Percentiles rank a stretch among this genome's conserved stretches.
Evolutionary conservation across 345 rosid species (phyloP).

Genomic region (Eucalyptus cladocalyx): DNA sequence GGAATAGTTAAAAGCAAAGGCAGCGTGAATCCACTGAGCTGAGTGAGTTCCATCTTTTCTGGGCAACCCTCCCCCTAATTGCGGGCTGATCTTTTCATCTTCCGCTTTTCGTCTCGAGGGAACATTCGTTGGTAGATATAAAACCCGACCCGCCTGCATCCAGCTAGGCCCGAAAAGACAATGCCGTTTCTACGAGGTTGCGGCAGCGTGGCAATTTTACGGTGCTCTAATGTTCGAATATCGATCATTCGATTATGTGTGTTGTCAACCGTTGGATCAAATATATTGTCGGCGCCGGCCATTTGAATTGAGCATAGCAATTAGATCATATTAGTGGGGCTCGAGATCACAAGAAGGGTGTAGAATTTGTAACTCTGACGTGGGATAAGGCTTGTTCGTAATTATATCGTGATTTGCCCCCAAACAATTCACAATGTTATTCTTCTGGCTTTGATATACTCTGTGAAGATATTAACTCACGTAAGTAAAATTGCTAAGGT

Average conservation of each 20-base stretch:
- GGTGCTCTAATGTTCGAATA: not conserved
- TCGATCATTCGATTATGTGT: accelerated
- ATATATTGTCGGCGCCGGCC: not conserved
- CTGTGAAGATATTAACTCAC: not conserved
- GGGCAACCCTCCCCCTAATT: not conserved
- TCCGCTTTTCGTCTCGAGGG: not conserved
- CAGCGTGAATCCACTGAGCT: not conserved
- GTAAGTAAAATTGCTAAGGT: not conserved
- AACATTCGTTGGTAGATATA: not conserved
- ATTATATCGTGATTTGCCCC: not conserved
- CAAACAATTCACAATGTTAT: not conserved
- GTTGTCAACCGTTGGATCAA: not conserved
- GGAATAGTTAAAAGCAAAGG: not conserved
- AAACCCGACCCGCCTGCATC: not conserved
- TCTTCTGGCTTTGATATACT: not conserved
- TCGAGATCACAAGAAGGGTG: not conserved
- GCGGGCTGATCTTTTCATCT: not conserved
- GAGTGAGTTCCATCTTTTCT: not conserved
- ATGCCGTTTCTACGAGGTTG: not conserved
- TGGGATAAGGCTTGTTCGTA: not conserved
- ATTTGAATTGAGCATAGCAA: not conserved
- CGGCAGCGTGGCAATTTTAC: not conserved
- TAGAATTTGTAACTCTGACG: not conserved
- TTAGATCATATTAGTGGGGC: not conserved
- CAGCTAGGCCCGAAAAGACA: not conserved